Evolutionary conservation across 2,329 filamentous ascomycete genomes (phyloP).

Genomic region (Calycina marina): DNA sequence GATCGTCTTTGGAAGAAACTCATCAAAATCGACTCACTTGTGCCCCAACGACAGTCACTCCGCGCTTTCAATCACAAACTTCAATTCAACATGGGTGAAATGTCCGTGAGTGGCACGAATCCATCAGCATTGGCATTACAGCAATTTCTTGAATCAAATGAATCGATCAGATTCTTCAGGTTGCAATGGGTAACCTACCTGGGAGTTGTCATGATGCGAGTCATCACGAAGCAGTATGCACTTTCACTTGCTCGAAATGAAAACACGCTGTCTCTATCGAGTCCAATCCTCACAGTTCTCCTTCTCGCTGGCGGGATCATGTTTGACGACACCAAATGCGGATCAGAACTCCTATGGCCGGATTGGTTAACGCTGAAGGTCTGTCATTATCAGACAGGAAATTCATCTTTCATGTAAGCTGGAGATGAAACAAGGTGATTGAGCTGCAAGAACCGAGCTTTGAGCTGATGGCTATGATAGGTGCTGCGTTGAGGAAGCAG

Average conservation of each 20-base stretch:
- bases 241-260: constrained; percentile 26
- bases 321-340: constrained; percentile 35
- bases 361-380: constrained; percentile 39
- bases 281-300: constrained; percentile 47
- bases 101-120: no score
- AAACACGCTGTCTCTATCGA: constrained; percentile 32
- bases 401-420: constrained; percentile 40
- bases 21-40: no score
- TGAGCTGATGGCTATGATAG: no score
- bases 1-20: no score
- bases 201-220: constrained; percentile 45
- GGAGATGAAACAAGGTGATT: no score
- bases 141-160: constrained; percentile 36
- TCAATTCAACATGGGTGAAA: no score
- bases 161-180: constrained; percentile 47
- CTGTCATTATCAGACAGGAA: constrained; percentile 40
- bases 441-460: no score
- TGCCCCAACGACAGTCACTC: no score
- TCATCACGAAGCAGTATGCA: constrained; percentile 48
- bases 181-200: constrained; percentile 68
- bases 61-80: no score
- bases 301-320: constrained; percentile 46
- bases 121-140: no score
- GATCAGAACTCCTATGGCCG: constrained; percentile 52
- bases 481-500: constrained; percentile 50